Evolutionary conservation across 2,329 filamentous ascomycete species (phyloP).

Genomic region (Xylariaceae sp.): DNA sequence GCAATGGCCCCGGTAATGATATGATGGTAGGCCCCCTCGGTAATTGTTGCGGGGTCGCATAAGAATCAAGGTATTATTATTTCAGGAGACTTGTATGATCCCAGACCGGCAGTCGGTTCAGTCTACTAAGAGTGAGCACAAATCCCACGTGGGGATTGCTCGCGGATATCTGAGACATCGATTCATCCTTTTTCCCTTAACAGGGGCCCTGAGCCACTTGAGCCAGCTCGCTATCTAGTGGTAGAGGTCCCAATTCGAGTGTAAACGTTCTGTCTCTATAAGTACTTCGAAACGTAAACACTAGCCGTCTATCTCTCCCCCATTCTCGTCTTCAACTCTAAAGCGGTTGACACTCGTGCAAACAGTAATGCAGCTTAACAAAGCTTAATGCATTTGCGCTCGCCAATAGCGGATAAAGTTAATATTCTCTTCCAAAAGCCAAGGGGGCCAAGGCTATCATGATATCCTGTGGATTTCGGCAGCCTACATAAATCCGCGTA

Average conservation of each 20-base stretch:
- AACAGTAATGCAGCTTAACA: not conserved
- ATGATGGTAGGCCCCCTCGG: slow-evolving; percentile 26
- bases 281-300: not conserved
- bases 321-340: not conserved
- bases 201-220: slow-evolving; percentile 8
- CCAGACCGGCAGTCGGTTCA: slow-evolving; percentile 13
- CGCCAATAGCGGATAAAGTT: not conserved
- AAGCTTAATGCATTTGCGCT: not conserved
- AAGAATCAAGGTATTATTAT: not conserved
- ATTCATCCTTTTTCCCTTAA: slow-evolving; percentile 19
- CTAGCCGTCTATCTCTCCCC: not conserved
- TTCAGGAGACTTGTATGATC: slow-evolving; percentile 1
- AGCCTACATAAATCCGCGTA: slow-evolving; percentile 31
- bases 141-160: slow-evolving; percentile 40
- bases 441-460: slow-evolving; percentile 29
- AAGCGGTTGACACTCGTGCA: not conserved
- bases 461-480: slow-evolving; percentile 33
- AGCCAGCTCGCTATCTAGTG: not conserved
- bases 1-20: slow-evolving; percentile 21
- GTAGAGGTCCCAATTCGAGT: not conserved
- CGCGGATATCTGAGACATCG: slow-evolving; percentile 41
- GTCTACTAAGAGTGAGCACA: slow-evolving; percentile 29
- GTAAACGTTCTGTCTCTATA: not conserved
- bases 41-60: slow-evolving; percentile 10
- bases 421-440: not conserved